Percentiles rank a stretch among this genome's conserved stretches.
phyloP scores from a whole-genome alignment of 805 yeast genomes.

The Starmerella etchellsii region DNA sequence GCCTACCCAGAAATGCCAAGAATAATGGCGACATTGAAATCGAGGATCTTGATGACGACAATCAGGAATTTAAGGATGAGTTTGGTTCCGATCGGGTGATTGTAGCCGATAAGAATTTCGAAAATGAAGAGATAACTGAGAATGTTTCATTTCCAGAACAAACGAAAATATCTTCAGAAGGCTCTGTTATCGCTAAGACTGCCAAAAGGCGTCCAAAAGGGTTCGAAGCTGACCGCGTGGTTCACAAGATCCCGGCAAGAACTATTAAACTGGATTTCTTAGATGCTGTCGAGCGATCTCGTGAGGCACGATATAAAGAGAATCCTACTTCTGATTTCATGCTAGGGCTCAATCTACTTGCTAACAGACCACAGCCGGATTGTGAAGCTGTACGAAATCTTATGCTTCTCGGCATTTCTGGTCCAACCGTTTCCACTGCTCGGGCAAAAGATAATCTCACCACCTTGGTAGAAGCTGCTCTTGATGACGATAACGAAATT shows the following conservation, averaged over 20 bases:
- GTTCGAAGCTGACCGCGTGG: conserved; percentile 32
- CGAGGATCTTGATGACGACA: conserved; percentile 31
- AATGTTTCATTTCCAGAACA: conserved; percentile 5
- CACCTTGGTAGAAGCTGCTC: conserved; percentile 25
- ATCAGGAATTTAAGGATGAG: conserved; percentile 15
- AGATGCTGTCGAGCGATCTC: conserved; percentile 34
- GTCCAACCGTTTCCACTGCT: conserved; percentile 27
- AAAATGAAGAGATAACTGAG: conserved; percentile 9
- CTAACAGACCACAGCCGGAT: conserved; percentile 18
- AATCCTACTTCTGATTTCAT: conserved; percentile 29
- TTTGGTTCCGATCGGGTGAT: background rate
- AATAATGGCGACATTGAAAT: conserved; percentile 53
- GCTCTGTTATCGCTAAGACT: conserved; percentile 2
- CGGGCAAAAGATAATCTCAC: conserved; percentile 20
- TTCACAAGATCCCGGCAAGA: conserved; percentile 55
- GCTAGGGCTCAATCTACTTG: conserved; percentile 27
- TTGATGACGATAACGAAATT: conserved; percentile 33
- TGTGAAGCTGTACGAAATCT: conserved; percentile 28
- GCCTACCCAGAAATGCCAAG: conserved; percentile 37
- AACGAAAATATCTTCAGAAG: conserved; percentile 4
- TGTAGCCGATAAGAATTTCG: conserved; percentile 1
- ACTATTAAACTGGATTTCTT: conserved; percentile 60
- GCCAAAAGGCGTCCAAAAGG: conserved; percentile 15
- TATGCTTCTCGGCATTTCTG: conserved; percentile 27
- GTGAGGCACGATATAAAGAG: conserved; percentile 26